Conservation (phyloP, 163 green algal species). For the Picocystis sp. region DNA sequence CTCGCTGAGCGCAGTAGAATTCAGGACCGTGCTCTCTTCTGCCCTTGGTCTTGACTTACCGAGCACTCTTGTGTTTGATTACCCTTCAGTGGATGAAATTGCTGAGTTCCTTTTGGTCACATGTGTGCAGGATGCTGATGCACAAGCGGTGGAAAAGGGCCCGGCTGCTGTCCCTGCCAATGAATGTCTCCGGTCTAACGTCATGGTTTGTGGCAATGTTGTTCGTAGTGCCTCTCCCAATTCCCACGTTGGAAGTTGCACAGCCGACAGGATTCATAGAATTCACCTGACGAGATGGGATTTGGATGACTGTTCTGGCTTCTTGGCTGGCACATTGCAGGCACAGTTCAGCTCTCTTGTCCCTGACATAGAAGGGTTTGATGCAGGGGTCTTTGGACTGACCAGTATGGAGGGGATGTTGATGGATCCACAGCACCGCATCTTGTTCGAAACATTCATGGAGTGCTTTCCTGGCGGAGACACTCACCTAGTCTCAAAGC, state of each 20-base stretch:
- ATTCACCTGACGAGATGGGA: too few species aligned
- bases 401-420: slow-evolving; percentile 32
- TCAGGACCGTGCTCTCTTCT: slow-evolving; percentile 30
- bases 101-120: background rate
- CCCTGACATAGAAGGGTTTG: slow-evolving; percentile 26
- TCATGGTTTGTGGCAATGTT: too few species aligned
- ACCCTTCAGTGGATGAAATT: slow-evolving; percentile 18
- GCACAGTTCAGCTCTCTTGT: slow-evolving; percentile 10
- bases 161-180: too few species aligned
- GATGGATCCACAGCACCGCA: slow-evolving; percentile 78
- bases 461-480: too few species aligned
- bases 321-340: background rate
- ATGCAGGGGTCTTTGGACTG: slow-evolving; percentile 40
- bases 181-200: too few species aligned
- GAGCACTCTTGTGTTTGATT: slow-evolving; percentile 39
- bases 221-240: too few species aligned
- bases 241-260: too few species aligned
- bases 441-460: slow-evolving; percentile 39
- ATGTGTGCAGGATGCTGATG: too few species aligned
- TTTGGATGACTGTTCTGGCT: too few species aligned
- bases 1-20: slow-evolving; percentile 44
- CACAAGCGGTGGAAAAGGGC: too few species aligned
- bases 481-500: too few species aligned
- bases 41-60: slow-evolving; percentile 25
- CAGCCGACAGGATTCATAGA: too few species aligned